phyloP scores from a whole-genome alignment of 1,139 yeast genomes.

The Sugiyamaella neomexicana region DNA sequence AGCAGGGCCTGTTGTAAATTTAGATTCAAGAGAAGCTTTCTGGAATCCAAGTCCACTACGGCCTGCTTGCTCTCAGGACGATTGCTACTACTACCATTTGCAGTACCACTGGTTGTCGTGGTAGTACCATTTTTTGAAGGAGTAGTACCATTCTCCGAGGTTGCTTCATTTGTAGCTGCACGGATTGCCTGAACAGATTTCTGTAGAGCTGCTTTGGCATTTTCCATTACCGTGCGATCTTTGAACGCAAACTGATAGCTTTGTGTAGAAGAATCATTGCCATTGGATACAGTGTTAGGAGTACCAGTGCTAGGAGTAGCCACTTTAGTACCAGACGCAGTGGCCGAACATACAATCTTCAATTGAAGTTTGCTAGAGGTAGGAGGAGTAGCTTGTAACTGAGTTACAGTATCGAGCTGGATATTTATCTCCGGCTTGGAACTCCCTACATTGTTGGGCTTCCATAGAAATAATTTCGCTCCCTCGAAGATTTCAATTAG shows the following conservation, averaged over 20 bases:
- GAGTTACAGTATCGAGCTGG: slow-evolving; percentile 22
- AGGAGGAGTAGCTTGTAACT: slow-evolving; percentile 74
- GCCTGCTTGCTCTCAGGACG: slow-evolving; percentile 20
- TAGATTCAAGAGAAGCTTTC: slow-evolving; percentile 60
- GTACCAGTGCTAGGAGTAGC: background rate
- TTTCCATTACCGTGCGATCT: slow-evolving; percentile 73
- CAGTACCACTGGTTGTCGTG: background rate
- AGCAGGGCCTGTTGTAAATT: slow-evolving; percentile 77
- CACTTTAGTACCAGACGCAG: background rate
- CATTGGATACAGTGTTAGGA: background rate
- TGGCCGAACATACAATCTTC: slow-evolving; percentile 43
- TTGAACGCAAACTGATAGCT: slow-evolving; percentile 59
- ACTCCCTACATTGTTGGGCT: slow-evolving; percentile 24
- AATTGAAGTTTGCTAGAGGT: slow-evolving; percentile 68
- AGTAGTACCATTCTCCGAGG: background rate
- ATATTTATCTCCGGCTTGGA: slow-evolving; percentile 22
- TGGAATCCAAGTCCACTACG: slow-evolving; percentile 38
- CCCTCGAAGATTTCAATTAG: slow-evolving; percentile 27
- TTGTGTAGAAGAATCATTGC: slow-evolving; percentile 33
- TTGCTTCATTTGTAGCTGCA: background rate
- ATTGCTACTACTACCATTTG: slow-evolving; percentile 1
- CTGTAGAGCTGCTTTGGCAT: slow-evolving; percentile 67
- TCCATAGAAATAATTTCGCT: slow-evolving; percentile 28
- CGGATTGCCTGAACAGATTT: slow-evolving; percentile 49
- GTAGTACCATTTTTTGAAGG: slow-evolving; percentile 1